These are phyloP conservation scores for Takakia lepidozioides DNA, from an alignment of 225 moss, liverwort and hornwort species.

Conservation along the genomic window DNA sequence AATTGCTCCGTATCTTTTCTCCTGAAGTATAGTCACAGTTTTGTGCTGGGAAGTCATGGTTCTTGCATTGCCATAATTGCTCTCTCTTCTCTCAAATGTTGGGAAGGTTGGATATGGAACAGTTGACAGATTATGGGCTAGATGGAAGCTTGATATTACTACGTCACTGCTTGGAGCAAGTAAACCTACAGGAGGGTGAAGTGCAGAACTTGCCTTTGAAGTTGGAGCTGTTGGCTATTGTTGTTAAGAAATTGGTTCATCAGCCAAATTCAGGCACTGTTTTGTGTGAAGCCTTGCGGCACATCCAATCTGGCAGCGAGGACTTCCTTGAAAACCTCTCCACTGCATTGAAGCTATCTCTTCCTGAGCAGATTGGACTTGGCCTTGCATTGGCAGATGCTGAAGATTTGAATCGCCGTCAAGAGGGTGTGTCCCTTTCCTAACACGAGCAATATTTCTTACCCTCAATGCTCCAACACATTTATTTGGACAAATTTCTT, in stretches of 20 bases:
- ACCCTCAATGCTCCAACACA: no score
- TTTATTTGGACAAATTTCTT: no score
- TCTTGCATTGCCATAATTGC: no score
- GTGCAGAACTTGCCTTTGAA: constrained; percentile 77
- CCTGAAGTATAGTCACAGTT: neutral
- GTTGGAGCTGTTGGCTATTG: constrained; percentile 67
- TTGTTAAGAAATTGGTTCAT: constrained; percentile 63
- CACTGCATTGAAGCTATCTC: constrained; percentile 57
- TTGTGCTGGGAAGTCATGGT: constrained; percentile 4
- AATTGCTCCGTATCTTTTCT: neutral
- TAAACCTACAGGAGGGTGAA: constrained; percentile 68
- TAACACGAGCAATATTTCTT: no score
- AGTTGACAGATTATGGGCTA: constrained; percentile 87
- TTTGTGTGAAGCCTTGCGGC: constrained; percentile 83
- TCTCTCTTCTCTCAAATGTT: no score
- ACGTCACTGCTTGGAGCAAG: constrained; percentile 94
- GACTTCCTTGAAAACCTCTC: constrained; percentile 73
- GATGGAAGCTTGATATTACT: constrained; percentile 85
- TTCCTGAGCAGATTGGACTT: constrained; percentile 79
- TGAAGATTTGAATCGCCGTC: constrained; percentile 66
- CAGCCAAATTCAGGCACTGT: constrained; percentile 83
- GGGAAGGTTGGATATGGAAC: no score
- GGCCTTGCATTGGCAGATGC: constrained; percentile 83
- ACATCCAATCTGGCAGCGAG: constrained; percentile 56
- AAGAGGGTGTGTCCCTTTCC: no score